phyloP scores from a whole-genome alignment of 306 rosid genomes.

The Mimosa pudica region DNA sequence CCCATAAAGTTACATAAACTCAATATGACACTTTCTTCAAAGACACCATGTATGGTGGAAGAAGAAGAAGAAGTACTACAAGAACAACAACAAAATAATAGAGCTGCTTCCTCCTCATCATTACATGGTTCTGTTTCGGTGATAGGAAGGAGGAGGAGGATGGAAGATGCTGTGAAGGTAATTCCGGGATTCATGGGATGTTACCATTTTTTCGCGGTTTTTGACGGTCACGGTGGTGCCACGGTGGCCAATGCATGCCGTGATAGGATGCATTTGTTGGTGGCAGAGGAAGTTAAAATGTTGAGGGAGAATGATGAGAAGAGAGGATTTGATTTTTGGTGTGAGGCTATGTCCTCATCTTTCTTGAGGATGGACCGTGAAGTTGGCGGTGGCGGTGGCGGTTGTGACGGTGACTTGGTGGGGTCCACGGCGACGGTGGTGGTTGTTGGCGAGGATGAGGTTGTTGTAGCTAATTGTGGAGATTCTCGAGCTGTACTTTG shows the following conservation, averaged over 20 bases:
- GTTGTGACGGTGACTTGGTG: conserved; percentile 37
- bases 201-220: conserved; percentile 58
- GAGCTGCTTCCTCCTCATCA: not conserved
- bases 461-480: conserved; percentile 67
- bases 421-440: conserved; percentile 69
- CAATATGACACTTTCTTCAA: not conserved
- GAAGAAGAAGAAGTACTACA: conserved; percentile 1
- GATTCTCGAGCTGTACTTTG: conserved; percentile 66
- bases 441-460: conserved; percentile 47
- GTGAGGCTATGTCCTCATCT: conserved; percentile 41
- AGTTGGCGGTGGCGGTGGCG: not conserved
- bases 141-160: conserved; percentile 58
- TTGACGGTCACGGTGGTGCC: conserved; percentile 67
- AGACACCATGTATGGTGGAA: conserved; percentile 24
- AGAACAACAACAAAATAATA: not conserved
- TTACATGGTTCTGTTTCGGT: conserved; percentile 57
- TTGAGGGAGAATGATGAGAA: not conserved
- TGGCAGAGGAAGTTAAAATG: conserved; percentile 47
- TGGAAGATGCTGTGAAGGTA: conserved; percentile 64
- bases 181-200: conserved; percentile 26
- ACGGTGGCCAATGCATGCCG: conserved; percentile 62
- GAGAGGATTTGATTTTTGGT: conserved; percentile 43
- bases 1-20: conserved; percentile 35
- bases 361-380: conserved; percentile 69
- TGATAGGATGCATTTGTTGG: conserved; percentile 55